A percentile compares a stretch with the other conserved stretches of the same genome.
These are phyloP conservation scores for Erythrobasidium yunnanense DNA, from an alignment of 768 basidiomycete species.

Conservation along the genomic window DNA sequence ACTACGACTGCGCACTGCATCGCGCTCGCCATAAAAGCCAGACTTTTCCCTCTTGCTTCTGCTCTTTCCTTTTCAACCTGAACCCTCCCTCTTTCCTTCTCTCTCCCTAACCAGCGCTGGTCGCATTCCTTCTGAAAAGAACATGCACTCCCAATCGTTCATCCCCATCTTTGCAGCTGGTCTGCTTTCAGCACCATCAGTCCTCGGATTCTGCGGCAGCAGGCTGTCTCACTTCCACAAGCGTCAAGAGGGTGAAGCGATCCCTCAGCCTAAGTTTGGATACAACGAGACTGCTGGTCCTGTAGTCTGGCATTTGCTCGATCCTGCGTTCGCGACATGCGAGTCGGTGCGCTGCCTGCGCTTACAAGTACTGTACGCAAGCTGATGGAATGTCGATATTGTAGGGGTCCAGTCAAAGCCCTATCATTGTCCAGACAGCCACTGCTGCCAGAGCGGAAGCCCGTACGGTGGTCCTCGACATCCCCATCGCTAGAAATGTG, in stretches of 20 bases:
- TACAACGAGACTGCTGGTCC: neutral
- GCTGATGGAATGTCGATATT: neutral
- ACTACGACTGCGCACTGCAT: too few relatives aligned
- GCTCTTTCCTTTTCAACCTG: too few relatives aligned
- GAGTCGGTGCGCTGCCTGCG: neutral
- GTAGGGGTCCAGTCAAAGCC: neutral
- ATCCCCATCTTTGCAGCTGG: neutral
- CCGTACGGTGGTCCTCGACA: neutral
- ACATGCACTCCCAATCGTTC: neutral
- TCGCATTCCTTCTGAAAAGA: too few relatives aligned
- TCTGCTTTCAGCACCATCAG: neutral
- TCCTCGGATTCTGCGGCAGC: neutral
- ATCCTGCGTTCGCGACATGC: neutral
- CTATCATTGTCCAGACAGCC: neutral
- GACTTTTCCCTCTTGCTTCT: too few relatives aligned
- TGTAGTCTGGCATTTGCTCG: neutral
- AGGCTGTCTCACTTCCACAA: neutral
- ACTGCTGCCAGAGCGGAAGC: neutral
- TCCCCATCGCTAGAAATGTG: neutral
- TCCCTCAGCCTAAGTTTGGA: neutral
- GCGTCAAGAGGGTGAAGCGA: neutral
- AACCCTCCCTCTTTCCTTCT: too few relatives aligned
- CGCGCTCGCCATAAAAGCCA: too few relatives aligned
- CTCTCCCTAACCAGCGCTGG: too few relatives aligned
- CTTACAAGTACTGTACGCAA: neutral